phyloP scores from a whole-genome alignment of 768 basidiomycete genomes.

The Trametes sanguinea region DNA sequence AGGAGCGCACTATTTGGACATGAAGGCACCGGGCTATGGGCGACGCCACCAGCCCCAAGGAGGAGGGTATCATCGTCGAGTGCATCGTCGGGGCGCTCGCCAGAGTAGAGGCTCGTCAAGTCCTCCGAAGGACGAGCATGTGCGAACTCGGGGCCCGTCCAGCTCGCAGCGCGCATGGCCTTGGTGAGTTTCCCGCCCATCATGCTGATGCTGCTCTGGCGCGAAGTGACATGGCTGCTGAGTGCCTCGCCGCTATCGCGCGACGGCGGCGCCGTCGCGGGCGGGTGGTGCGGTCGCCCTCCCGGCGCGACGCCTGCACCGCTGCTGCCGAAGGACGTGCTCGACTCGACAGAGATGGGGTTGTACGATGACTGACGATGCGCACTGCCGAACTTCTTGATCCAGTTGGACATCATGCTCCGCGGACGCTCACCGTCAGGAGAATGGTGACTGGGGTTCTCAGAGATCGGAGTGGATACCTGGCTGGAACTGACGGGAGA shows the following conservation, averaged over 20 bases:
- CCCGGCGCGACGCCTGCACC: neutral
- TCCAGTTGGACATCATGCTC: conserved; percentile 23
- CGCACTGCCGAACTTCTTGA: conserved; percentile 15
- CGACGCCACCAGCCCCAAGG: conserved; percentile 51
- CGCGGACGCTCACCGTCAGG: conserved; percentile 29
- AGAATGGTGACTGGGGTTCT: conserved; percentile 12
- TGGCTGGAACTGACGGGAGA: conserved; percentile 33
- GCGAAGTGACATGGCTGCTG: conserved; percentile 33
- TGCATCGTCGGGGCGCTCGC: conserved; percentile 42
- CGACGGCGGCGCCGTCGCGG: conserved; percentile 21
- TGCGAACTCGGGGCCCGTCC: conserved; percentile 52
- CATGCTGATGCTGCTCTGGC: conserved; percentile 28
- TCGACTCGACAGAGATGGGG: conserved; percentile 2
- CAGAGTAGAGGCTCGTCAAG: conserved; percentile 46
- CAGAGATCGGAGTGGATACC: conserved; percentile 20
- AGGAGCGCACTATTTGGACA: conserved; percentile 28
- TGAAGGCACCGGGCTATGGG: conserved; percentile 31
- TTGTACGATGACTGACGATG: conserved; percentile 15
- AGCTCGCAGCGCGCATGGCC: conserved; percentile 64
- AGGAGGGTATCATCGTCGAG: conserved; percentile 55
- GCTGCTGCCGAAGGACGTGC: neutral
- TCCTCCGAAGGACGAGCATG: conserved; percentile 41
- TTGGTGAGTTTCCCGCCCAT: conserved; percentile 39
- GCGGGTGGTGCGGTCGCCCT: neutral
- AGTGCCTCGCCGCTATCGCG: conserved; percentile 51